Evolutionary conservation across 1,284 basidiomycete genomes (phyloP).

Genomic region (Chiua sp.): DNA sequence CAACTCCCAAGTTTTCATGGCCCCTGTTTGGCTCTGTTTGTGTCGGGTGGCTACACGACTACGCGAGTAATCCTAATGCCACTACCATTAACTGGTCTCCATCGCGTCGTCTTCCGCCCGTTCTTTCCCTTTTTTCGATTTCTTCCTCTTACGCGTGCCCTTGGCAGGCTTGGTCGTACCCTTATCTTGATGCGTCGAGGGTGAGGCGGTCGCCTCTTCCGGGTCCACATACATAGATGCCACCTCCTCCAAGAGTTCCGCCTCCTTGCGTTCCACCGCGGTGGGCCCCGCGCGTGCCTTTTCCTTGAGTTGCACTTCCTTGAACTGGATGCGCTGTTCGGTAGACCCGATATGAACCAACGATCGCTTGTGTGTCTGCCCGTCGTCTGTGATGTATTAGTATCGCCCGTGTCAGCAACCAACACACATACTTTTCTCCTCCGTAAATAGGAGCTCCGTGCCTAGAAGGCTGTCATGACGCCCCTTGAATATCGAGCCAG

Average conservation of each 20-base stretch:
- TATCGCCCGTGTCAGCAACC: conserved; percentile 34
- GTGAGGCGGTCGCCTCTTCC: conserved; percentile 68
- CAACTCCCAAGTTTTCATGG: conserved; percentile 27
- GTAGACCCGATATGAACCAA: conserved; percentile 61
- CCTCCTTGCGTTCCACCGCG: conserved; percentile 5
- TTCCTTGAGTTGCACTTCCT: conserved; percentile 35
- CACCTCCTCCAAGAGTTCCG: conserved; percentile 24
- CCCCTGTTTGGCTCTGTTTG: conserved; percentile 33
- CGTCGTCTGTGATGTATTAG: conserved; percentile 37
- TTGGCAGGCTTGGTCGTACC: not conserved
- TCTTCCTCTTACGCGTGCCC: conserved; percentile 20
- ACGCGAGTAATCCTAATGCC: too few relatives aligned
- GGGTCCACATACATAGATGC: conserved; percentile 27
- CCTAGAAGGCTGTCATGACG: conserved; percentile 68
- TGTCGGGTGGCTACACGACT: conserved; percentile 20
- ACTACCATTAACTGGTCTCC: conserved; percentile 18
- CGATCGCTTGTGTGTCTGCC: conserved; percentile 51
- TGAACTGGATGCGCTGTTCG: conserved; percentile 66
- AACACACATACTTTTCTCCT: conserved; percentile 54
- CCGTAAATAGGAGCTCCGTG: conserved; percentile 74
- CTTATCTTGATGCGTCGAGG: not conserved
- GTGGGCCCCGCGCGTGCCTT: conserved; percentile 20
- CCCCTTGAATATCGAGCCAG: conserved; percentile 74
- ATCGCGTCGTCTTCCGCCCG: conserved; percentile 26
- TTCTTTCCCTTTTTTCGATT: conserved; percentile 33